Conservation (phyloP, 140 eudicot species). For the Erigeron philadelphicus region DNA sequence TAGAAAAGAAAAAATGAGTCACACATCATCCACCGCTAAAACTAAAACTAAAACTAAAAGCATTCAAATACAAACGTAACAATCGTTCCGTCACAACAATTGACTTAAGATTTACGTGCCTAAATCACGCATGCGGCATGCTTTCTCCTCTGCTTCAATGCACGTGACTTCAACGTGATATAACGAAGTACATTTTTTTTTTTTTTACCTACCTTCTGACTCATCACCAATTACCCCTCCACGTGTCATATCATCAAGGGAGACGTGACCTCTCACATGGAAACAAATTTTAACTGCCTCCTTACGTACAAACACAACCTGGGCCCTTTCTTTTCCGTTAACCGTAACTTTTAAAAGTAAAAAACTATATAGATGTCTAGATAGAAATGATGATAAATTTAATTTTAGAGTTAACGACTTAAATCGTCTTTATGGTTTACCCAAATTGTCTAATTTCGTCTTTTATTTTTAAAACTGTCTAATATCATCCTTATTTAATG, state of each 20-base stretch:
- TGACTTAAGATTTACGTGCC: slow-evolving; percentile 20
- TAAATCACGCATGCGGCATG: slow-evolving; percentile 20
- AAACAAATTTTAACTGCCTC: slow-evolving; percentile 23
- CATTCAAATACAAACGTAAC: slow-evolving; percentile 17
- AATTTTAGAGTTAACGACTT: no score
- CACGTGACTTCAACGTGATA: slow-evolving; percentile 22
- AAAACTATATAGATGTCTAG: no score
- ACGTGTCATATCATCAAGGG: slow-evolving; percentile 26
- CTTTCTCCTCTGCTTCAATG: slow-evolving; percentile 18
- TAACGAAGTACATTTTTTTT: neutral
- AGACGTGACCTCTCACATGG: slow-evolving; percentile 15
- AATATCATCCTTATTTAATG: no score
- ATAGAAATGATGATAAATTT: no score
- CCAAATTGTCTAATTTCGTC: no score
- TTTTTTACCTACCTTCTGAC: slow-evolving; percentile 16
- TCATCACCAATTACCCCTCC: neutral
- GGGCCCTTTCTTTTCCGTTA: neutral
- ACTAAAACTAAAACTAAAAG: neutral
- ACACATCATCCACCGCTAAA: neutral
- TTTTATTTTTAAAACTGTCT: no score
- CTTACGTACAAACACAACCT: slow-evolving; percentile 18
- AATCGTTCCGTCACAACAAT: slow-evolving; percentile 18
- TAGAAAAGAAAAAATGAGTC: no score
- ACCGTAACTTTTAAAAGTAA: no score
- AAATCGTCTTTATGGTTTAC: no score